phyloP scores from a whole-genome alignment of 148 eudicot species.

The Rheum nobile region DNA sequence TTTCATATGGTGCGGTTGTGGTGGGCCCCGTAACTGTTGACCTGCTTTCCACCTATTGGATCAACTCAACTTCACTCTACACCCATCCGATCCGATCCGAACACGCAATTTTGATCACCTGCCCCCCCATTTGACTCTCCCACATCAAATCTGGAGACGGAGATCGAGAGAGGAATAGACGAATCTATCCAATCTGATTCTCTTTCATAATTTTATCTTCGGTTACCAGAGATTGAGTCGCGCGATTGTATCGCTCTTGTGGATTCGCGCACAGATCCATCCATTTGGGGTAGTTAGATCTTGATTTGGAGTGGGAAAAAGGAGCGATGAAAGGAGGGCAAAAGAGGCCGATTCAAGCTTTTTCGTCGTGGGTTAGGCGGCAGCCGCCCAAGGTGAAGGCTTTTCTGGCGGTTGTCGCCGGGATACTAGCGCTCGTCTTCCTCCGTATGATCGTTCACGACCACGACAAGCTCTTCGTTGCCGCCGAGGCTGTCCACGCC shows the following conservation, averaged over 20 bases:
- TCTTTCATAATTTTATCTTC: neutral
- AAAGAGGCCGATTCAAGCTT: constrained; percentile 30
- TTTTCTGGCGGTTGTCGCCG: constrained; percentile 29
- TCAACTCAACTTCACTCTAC: neutral
- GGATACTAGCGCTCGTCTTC: constrained; percentile 28
- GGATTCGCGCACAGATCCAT: neutral
- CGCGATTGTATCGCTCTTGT: neutral
- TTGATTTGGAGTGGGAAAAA: neutral
- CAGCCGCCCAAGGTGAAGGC: constrained; percentile 53
- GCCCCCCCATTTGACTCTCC: neutral
- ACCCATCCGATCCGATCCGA: neutral
- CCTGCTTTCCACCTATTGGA: constrained; percentile 4
- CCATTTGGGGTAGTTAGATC: neutral
- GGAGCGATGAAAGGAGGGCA: constrained; percentile 11
- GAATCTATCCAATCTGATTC: neutral
- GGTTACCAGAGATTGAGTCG: neutral
- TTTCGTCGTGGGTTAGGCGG: constrained; percentile 36
- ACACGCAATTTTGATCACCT: neutral
- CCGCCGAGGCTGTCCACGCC: constrained; percentile 61
- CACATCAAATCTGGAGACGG: neutral
- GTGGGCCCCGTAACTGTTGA: constrained; percentile 3
- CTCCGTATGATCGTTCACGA: constrained; percentile 42
- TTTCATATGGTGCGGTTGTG: neutral
- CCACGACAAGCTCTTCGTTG: constrained; percentile 54
- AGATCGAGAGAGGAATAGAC: neutral